Conservation (phyloP, 2,329 filamentous ascomycete genomes). For the Xylariaceae sp. region DNA sequence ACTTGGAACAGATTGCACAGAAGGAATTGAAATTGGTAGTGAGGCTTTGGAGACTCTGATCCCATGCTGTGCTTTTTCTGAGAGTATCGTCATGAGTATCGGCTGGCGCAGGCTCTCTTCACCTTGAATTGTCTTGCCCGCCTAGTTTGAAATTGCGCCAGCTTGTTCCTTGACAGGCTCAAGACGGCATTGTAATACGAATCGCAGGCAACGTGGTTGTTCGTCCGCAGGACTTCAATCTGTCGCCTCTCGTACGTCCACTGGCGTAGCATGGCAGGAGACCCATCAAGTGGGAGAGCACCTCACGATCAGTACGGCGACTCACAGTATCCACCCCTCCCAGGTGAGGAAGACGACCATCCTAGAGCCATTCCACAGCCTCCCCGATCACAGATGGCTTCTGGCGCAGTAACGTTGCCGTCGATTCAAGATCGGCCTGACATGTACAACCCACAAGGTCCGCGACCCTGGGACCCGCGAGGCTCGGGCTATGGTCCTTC, state of each 20-base stretch:
- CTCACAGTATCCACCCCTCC: conserved; percentile 39
- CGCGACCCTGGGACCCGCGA: conserved; percentile 30
- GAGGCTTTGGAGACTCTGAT: no score
- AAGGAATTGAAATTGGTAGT: no score
- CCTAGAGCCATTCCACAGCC: conserved; percentile 30
- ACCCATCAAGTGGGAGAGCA: conserved; percentile 32
- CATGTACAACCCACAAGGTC: conserved; percentile 21
- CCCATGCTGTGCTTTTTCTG: no score
- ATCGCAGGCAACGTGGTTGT: conserved; percentile 19
- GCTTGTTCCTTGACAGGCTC: no score
- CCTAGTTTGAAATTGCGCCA: not conserved
- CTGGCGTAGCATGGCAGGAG: conserved; percentile 37
- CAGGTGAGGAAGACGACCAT: conserved; percentile 40
- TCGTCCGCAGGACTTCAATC: conserved; percentile 22
- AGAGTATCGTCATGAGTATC: conserved; percentile 12
- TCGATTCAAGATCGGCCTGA: conserved; percentile 46
- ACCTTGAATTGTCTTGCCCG: conserved; percentile 1
- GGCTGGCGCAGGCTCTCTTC: conserved; percentile 7
- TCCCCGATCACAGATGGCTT: conserved; percentile 38
- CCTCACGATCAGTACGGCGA: conserved; percentile 36
- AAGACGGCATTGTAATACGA: conserved; percentile 5
- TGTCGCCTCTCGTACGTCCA: conserved; percentile 29
- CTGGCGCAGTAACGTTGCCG: conserved; percentile 42
- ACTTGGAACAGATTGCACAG: no score
- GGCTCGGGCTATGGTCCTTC: conserved; percentile 38